Base-by-base conservation (phyloP, 257 asterid genomes). In the Schizonepeta tenuifolia region DNA sequence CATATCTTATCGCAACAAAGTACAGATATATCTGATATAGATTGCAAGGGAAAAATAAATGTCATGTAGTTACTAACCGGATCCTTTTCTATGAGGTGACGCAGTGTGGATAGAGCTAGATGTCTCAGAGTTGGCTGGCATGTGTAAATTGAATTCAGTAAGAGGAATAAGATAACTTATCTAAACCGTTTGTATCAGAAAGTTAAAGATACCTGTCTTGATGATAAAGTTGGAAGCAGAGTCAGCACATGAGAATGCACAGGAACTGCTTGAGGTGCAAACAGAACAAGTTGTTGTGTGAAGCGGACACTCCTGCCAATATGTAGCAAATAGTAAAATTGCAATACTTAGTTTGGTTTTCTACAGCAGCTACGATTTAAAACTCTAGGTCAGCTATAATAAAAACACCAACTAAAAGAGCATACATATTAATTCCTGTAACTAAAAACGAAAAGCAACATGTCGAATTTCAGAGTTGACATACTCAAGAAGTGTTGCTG, bases 71-170 rank as follows among this genome's bases (percentile, higher is more conserved):
- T 75, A 87, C 99, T 86, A 69, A 95, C 99, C 90, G 97, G 96
- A 77, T 95, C 99, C 81, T 92, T 95, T 79, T 95, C 99, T 78
- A 95, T 85, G 61, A 95, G 99, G 87, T 95, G 99, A 40, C 99
- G 85, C 70, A 95, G 87, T 69, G 99, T 95, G 76, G 96, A 88
- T 56, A 95, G 81, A 81, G 99, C 99, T 62, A 92, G 89, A 82
- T 86, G 92, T 71, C 98, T 84, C 84, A 95, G 90, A 65, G 91
- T 84, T 21, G 99, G 99, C 99, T 95, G 90, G 74, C 78, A 83
- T 50, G 77, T 69, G 77, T 44, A 50, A 76, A 67, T 44, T 65
- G 69, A 59, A 76, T 31, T 63, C 53, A 78, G 84, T 73, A 66
- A 78, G 68, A 72, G 65, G 73, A 21, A 63, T 18, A 69, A 76